Percentiles rank a stretch among this genome's conserved stretches.
Conservation (phyloP, 108 stramenopile genomes). For the Stephanodiscus minutulus region DNA sequence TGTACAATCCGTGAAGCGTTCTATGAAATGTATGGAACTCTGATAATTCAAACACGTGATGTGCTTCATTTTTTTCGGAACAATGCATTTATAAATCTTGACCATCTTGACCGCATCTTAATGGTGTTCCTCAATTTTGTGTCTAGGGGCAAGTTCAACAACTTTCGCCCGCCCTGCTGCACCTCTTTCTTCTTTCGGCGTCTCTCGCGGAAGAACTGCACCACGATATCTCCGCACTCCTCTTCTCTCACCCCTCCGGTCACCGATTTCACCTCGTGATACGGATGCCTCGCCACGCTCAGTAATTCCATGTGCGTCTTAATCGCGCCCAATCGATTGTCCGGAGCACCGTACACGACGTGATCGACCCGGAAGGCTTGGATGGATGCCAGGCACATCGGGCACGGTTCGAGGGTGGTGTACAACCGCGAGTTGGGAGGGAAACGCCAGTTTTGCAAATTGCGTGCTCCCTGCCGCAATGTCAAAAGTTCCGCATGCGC, state of each 20-base stretch:
- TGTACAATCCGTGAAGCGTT: too few relatives aligned
- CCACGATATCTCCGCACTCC: constrained; percentile 67
- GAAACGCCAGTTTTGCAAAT: constrained; percentile 78
- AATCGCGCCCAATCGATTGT: constrained; percentile 79
- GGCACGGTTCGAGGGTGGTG: constrained; percentile 87
- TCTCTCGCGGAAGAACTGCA: constrained; percentile 73
- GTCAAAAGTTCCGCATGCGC: constrained; percentile 87
- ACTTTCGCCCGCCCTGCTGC: background rate
- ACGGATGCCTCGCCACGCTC: constrained; percentile 75
- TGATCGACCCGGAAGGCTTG: constrained; percentile 82
- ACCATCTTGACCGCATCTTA: background rate
- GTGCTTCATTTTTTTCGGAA: background rate
- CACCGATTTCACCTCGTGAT: constrained; percentile 69
- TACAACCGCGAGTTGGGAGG: constrained; percentile 74
- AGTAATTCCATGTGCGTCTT: constrained; percentile 68
- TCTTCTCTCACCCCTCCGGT: constrained; percentile 60
- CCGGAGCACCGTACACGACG: constrained; percentile 85
- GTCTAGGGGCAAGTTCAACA: background rate
- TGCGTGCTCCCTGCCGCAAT: constrained; percentile 61
- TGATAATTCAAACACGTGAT: background rate
- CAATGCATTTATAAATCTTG: background rate
- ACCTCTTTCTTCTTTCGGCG: constrained; percentile 33
- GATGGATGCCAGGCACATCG: constrained; percentile 83
- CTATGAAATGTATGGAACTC: too few relatives aligned
- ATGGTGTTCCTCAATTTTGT: background rate